Base-by-base conservation (phyloP, 768 basidiomycete species). In the Mycena amicta region DNA sequence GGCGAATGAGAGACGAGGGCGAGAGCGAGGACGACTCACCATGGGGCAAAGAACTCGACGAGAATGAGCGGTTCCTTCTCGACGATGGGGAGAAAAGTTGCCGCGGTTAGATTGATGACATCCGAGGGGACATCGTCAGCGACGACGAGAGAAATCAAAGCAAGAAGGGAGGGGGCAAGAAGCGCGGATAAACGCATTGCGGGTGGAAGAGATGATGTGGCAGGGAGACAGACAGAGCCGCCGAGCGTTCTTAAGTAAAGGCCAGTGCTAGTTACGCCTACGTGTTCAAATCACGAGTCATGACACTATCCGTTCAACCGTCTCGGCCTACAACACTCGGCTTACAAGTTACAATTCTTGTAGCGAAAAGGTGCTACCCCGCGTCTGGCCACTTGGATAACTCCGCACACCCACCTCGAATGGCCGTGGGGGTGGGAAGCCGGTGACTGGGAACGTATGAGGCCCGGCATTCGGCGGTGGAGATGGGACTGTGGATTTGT, bases 21-120 rank as follows among this genome's bases (percentile, higher is more conserved):
- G 1, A 8, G 25, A 6, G 40, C 37, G 45, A 25, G 53, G 18
- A 62, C 61, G 27, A 62, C 69, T 11, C 68, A 90, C 90, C 90
- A 93, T 62, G 90, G 92, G 26, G 92, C 92, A 70, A 92, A 96
- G 87, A 95, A 98, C 80, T 98, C 96, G 60, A 98, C 91, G 28
- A 98, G 47, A 28, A 49, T 4, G 51, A 20, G 8, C 23, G 27
- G 13, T 45, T 40, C 5, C 29, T 39, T 28, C 31, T 16, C 75
- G 57, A 95, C 85, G 56, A 81, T 71, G 28, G 81, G 74, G 63
- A 89, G 82, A 71, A 97, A 95, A 67, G 79, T 85, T 61, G 78
- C 73, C 41, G 85, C 73, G 27, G 85, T 92, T 60, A 98, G 77
- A 71, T 79, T 88, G 49, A 94, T 61, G 62, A 99, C 95, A 73